Base-by-base conservation (phyloP, 2,329 filamentous ascomycete species). In the Fusarium lateritium region DNA sequence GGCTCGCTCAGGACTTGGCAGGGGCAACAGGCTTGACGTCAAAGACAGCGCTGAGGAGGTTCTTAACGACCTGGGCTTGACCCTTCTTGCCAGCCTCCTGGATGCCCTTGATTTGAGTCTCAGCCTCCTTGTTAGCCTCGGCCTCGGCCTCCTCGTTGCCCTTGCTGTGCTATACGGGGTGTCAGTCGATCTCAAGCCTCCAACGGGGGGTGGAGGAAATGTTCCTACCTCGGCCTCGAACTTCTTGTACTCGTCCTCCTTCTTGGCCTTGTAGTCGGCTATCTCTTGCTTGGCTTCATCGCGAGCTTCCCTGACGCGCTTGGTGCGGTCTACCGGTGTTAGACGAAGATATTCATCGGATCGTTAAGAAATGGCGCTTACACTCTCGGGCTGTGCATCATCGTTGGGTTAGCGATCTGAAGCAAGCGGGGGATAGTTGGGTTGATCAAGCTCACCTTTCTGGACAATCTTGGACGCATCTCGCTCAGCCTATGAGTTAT, bases 401-500 rank as follows among this genome's bases (percentile, higher is more conserved):
- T 45, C 7, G 34, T 40, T 8, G 11, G 43, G 49, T 70, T 60
- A 74, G 81, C 76, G 81, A 79, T 65, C 70, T 28, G 21, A 40
- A 58, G 36, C 17, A 50, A 45, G 52, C 24, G 21, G 63, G 56
- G 51, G 50, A 65, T 44, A 59, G 61, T 47, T 21, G 21, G 28
- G 33, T 34, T 49, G 10, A 44, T n/a, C 47, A 9, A 38, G 80
- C 84, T 65, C 81, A 97, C 95, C 93, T 88, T 96, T 94, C 82
- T 98, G 95, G 61, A 99, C 94, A 80, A 99, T 99, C 88, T 98
- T 98, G 84, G 97, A 95, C 66, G 96, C 96, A 82, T 98, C 95
- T 83, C 94, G 92, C 88, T 99, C 96, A 76, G 96, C 94, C 95
- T 98, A 59, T 8, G 10, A 36, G 10, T 21, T 7, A 36, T 8